A percentile compares a stretch with the other conserved stretches of the same genome.
phyloP scores from a whole-genome alignment of 306 rosid species.

The Betula pendula region DNA sequence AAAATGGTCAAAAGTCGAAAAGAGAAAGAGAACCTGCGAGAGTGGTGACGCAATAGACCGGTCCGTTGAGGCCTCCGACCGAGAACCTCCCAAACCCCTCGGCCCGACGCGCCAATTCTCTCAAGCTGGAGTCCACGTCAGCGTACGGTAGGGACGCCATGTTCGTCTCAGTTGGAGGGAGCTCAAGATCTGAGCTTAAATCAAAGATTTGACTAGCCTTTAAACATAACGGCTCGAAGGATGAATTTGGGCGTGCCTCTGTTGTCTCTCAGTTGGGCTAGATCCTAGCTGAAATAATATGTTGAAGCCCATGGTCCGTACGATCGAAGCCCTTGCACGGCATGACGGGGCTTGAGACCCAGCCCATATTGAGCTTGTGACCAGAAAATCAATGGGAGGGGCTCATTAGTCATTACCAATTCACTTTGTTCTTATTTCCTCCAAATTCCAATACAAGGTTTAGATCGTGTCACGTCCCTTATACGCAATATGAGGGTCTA shows the following conservation, averaged over 20 bases:
- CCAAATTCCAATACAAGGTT: too few relatives aligned
- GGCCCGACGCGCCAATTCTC: constrained; percentile 53
- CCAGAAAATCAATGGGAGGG: too few relatives aligned
- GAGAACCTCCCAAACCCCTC: constrained; percentile 65
- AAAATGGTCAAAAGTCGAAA: not conserved
- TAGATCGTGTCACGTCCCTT: too few relatives aligned
- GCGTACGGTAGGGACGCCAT: constrained; percentile 59
- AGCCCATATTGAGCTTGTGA: not conserved
- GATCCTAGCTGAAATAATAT: not conserved
- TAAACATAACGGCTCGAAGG: not conserved
- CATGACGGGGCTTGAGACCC: not conserved
- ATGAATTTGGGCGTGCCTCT: not conserved
- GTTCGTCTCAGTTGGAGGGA: not conserved
- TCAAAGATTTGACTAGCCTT: not conserved
- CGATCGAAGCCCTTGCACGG: not conserved
- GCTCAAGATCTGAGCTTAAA: not conserved
- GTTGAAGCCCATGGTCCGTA: not conserved
- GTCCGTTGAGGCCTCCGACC: constrained; percentile 61
- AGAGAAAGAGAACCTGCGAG: constrained; percentile 43
- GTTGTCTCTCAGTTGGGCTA: not conserved
- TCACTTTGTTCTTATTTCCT: too few relatives aligned
- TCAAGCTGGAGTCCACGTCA: constrained; percentile 52
- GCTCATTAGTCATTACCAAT: too few relatives aligned
- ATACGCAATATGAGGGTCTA: too few relatives aligned
- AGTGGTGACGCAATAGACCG: constrained; percentile 53